Conservation (phyloP, 2,329 filamentous ascomycete genomes). For the Tolypocladium album region DNA sequence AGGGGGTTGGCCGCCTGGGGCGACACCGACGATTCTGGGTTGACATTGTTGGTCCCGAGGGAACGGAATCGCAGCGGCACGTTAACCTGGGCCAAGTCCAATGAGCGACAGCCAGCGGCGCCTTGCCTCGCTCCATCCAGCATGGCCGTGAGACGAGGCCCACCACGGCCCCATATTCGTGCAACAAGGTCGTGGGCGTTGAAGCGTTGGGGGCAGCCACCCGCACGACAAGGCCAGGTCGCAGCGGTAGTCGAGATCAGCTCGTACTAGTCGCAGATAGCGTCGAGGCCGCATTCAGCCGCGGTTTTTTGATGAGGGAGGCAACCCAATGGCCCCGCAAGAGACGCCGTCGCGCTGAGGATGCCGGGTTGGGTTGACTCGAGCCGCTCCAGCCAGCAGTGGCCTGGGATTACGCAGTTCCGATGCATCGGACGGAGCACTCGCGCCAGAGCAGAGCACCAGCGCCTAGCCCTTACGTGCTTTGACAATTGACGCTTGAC, state of each 20-base stretch:
- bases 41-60: slow-evolving; percentile 5
- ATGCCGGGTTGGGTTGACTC: not conserved
- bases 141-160: not conserved
- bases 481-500: not conserved
- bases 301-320: not conserved
- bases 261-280: not conserved
- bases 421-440: not conserved
- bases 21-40: not conserved
- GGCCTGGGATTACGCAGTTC: not conserved
- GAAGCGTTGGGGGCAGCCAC: not conserved
- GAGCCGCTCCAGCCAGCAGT: not conserved
- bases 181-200: not conserved
- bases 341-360: not conserved
- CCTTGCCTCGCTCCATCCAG: not conserved
- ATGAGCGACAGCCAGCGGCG: not conserved
- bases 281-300: not conserved
- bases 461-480: too few species aligned
- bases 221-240: not conserved
- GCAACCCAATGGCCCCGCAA: not conserved
- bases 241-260: not conserved
- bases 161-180: not conserved
- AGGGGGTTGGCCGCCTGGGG: not conserved
- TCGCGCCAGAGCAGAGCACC: too few species aligned
- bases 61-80: slow-evolving; percentile 3
- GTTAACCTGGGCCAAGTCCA: not conserved